A percentile compares a stretch with the other conserved stretches of the same genome.
phyloP scores from a whole-genome alignment of 192 early-diverging fungal species.

The Linnemannia elongata region DNA sequence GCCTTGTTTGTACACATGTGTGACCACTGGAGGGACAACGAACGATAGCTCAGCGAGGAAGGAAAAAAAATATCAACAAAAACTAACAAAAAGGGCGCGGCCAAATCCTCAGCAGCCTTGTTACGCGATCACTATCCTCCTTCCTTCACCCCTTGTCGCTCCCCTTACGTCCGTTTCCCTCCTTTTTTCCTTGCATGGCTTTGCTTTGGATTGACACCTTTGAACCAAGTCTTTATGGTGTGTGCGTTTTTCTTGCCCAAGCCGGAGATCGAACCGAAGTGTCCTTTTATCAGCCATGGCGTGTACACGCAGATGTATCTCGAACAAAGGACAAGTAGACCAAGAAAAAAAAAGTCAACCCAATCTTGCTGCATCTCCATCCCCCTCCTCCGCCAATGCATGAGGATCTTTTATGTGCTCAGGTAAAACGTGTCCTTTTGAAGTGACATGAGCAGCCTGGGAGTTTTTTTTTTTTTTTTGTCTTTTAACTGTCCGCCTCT shows the following conservation, averaged over 20 bases:
- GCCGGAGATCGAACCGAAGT: conserved; percentile 1
- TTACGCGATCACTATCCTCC: neutral
- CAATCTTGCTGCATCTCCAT: too few relatives aligned
- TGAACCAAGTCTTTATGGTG: neutral
- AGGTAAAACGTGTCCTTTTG: too few relatives aligned
- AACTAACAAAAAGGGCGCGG: neutral
- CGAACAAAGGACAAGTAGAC: neutral
- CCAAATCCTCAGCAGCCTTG: neutral
- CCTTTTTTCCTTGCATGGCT: neutral
- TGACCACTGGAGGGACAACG: neutral
- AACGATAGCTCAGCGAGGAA: neutral
- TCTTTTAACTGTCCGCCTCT: too few relatives aligned
- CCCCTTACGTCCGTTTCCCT: neutral
- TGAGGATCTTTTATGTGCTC: too few relatives aligned
- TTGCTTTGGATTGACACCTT: neutral
- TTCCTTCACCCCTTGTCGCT: neutral
- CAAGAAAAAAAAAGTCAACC: neutral
- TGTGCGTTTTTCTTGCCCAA: neutral
- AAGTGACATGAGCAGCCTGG: too few relatives aligned
- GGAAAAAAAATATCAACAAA: neutral
- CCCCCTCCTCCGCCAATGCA: too few relatives aligned
- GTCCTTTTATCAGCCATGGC: neutral
- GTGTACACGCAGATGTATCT: neutral
- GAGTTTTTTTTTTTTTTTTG: too few relatives aligned
- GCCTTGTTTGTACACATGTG: neutral